A percentile compares a stretch with the other conserved stretches of the same genome.
Conservation (phyloP, 345 rosid species). For the Pseudoturritis turrita region DNA sequence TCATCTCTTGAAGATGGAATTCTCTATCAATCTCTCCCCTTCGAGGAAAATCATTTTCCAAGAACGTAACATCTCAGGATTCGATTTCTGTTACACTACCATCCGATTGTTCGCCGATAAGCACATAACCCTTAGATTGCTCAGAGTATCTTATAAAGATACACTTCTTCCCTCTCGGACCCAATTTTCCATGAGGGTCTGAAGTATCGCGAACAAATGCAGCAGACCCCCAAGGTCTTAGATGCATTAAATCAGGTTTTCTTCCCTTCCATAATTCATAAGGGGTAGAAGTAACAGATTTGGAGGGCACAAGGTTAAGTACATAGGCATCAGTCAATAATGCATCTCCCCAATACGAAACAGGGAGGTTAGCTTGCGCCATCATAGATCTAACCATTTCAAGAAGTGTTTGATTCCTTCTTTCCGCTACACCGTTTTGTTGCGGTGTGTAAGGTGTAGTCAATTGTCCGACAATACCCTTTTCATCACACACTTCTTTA, state of each 20-base stretch:
- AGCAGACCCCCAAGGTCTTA: neutral
- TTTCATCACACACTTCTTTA: neutral
- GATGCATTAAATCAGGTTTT: neutral
- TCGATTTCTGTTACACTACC: neutral
- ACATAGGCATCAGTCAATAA: neutral
- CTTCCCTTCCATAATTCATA: neutral
- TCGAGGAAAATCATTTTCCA: slow-evolving; percentile 3
- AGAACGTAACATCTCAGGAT: slow-evolving; percentile 17
- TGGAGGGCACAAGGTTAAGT: neutral
- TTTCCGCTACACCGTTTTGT: neutral
- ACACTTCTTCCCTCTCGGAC: neutral
- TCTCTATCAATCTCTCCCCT: neutral
- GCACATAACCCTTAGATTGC: neutral
- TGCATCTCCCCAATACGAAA: neutral
- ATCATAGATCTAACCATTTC: neutral
- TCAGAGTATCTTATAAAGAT: neutral
- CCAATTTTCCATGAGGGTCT: neutral
- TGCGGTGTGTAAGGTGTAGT: neutral
- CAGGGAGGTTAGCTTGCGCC: neutral
- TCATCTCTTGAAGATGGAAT: neutral
- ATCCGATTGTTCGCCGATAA: neutral
- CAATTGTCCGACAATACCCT: neutral
- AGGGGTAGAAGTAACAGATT: neutral
- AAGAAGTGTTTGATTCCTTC: neutral
- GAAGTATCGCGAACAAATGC: neutral